A percentile compares a stretch with the other conserved stretches of the same genome.
Evolutionary conservation across 2,329 filamentous ascomycete species (phyloP).

Genomic region (Fusarium nelsonii): DNA sequence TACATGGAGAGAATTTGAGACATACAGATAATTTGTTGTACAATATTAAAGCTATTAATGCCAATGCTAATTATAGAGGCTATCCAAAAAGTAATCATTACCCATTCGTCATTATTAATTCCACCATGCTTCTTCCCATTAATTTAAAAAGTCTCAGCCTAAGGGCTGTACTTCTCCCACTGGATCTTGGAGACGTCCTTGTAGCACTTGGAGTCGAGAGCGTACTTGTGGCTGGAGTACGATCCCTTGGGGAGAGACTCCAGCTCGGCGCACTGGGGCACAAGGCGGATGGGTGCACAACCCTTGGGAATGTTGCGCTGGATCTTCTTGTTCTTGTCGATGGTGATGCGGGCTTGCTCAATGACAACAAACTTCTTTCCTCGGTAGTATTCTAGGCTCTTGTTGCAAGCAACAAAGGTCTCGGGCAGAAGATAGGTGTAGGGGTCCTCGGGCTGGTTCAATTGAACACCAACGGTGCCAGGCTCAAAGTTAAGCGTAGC

Average conservation of each 20-base stretch:
- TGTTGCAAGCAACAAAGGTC: conserved; percentile 59
- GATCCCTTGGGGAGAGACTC: conserved; percentile 53
- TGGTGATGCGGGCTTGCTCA: conserved; percentile 52
- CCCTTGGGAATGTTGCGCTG: conserved; percentile 48
- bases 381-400: conserved; percentile 57
- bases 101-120: conserved; percentile 37
- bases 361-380: conserved; percentile 54
- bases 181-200: conserved; percentile 51
- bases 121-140: conserved; percentile 5
- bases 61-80: conserved; percentile 30
- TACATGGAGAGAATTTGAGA: background rate
- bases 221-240: conserved; percentile 56
- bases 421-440: conserved; percentile 52
- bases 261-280: conserved; percentile 59
- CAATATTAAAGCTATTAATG: conserved; percentile 34
- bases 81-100: conserved; percentile 33
- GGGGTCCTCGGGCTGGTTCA: conserved; percentile 44
- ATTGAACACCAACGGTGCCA: conserved; percentile 53
- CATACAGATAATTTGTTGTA: conserved; percentile 21
- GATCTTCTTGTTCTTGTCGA: conserved; percentile 41
- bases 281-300: conserved; percentile 58
- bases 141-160: background rate
- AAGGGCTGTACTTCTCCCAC: conserved; percentile 46
- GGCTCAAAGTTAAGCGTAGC: conserved; percentile 51
- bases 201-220: conserved; percentile 56